Percentiles rank a stretch among this genome's conserved stretches.
phyloP scores from a whole-genome alignment of 1,284 basidiomycete genomes.

The Meira nashicola region DNA sequence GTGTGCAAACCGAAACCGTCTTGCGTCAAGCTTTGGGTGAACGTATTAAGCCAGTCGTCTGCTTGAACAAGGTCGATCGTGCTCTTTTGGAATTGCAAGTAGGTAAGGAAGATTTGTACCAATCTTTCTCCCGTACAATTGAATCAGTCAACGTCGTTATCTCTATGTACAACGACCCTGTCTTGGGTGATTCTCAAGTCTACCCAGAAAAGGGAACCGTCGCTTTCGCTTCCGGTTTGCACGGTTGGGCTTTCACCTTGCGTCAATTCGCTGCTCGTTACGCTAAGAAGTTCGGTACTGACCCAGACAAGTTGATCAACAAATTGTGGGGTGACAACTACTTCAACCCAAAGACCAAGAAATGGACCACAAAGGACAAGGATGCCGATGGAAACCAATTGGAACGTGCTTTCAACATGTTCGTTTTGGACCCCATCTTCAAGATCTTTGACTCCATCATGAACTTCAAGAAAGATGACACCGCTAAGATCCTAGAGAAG shows the following conservation, averaged over 20 bases:
- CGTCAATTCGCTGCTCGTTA: slow-evolving; percentile 94
- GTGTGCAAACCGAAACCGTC: slow-evolving; percentile 99
- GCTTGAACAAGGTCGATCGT: slow-evolving; percentile 99
- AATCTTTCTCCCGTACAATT: slow-evolving; percentile 95
- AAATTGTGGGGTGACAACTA: slow-evolving; percentile 99
- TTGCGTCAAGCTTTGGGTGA: slow-evolving; percentile 94
- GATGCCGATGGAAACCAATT: slow-evolving; percentile 81
- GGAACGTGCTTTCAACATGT: slow-evolving; percentile 63
- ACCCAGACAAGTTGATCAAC: slow-evolving; percentile 95
- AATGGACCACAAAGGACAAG: slow-evolving; percentile 80
- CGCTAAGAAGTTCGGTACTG: slow-evolving; percentile 98
- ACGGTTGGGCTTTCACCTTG: slow-evolving; percentile 99
- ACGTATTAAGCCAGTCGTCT: slow-evolving; percentile 98
- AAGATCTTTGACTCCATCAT: slow-evolving; percentile 97
- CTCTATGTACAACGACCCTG: slow-evolving; percentile 91
- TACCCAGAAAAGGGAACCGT: slow-evolving; percentile 98
- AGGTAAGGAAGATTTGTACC: slow-evolving; percentile 92
- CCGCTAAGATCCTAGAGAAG: slow-evolving; percentile 83
- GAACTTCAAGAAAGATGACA: slow-evolving; percentile 98
- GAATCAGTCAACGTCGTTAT: slow-evolving; percentile 99
- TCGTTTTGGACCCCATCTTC: slow-evolving; percentile 99
- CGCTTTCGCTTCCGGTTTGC: slow-evolving; percentile 97
- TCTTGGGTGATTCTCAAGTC: slow-evolving; percentile 96
- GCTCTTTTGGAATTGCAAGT: slow-evolving; percentile 98
- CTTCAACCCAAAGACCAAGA: slow-evolving; percentile 96